These are phyloP conservation scores for Coemansia sp. DNA, from an alignment of 371 early-diverging fungal genomes.

Conservation along the genomic window DNA sequence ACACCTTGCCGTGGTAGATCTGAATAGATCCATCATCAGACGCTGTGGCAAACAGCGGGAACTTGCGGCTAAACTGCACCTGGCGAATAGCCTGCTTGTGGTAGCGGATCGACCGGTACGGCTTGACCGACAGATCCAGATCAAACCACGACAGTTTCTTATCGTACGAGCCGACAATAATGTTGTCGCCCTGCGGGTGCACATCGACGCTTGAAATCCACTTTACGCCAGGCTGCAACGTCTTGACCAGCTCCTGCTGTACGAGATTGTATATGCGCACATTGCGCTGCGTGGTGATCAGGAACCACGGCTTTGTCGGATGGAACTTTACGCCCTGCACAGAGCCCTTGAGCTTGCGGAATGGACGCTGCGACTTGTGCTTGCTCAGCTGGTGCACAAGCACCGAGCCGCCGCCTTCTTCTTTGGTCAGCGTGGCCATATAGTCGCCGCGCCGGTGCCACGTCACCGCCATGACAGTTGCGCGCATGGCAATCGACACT, in stretches of 20 bases:
- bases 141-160: constrained; percentile 95
- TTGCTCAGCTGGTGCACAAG: constrained; percentile 90
- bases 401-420: constrained; percentile 57
- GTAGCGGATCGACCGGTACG: constrained; percentile 89
- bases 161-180: constrained; percentile 94
- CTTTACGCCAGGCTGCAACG: constrained; percentile 77
- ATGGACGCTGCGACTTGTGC: constrained; percentile 85
- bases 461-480: constrained; percentile 58
- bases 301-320: constrained; percentile 87
- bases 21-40: constrained; percentile 93
- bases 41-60: constrained; percentile 92
- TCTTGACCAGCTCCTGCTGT: constrained; percentile 80
- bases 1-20: constrained; percentile 97
- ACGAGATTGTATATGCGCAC: constrained; percentile 91
- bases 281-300: constrained; percentile 91
- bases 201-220: constrained; percentile 95
- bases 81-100: constrained; percentile 88
- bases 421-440: constrained; percentile 82
- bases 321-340: constrained; percentile 92
- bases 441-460: constrained; percentile 99
- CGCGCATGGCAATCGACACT: constrained; percentile 33
- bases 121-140: constrained; percentile 85
- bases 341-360: constrained; percentile 77
- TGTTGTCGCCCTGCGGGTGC: constrained; percentile 91
- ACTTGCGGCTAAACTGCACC: constrained; percentile 81